phyloP scores from a whole-genome alignment of 1,139 yeast genomes.

The Pichia kudriavzevii region DNA sequence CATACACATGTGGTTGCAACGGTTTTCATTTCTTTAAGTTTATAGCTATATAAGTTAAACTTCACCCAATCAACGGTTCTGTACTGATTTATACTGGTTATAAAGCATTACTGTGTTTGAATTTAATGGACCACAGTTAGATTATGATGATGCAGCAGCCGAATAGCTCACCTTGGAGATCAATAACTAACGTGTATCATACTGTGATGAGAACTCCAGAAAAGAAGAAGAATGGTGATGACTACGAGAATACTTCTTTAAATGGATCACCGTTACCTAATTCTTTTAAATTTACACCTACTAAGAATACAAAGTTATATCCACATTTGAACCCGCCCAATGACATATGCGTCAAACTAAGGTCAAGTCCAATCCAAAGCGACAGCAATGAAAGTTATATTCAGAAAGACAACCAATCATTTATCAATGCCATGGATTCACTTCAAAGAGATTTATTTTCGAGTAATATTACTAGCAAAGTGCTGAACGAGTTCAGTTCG shows the following conservation, averaged over 20 bases:
- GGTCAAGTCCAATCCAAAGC: conserved; percentile 13
- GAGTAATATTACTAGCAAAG: conserved; percentile 26
- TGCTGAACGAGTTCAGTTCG: conserved; percentile 26
- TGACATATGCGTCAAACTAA: conserved; percentile 4
- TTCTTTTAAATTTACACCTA: conserved; percentile 25
- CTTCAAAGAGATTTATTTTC: conserved; percentile 25
- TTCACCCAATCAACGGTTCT: no score
- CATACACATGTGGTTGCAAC: no score
- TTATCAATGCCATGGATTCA: conserved; percentile 24
- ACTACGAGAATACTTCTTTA: neutral
- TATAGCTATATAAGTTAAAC: no score
- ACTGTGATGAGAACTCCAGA: conserved; percentile 10
- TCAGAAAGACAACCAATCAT: conserved; percentile 23
- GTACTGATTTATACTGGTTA: no score
- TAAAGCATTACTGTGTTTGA: no score
- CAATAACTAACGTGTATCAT: conserved; percentile 5
- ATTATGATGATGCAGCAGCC: conserved; percentile 2
- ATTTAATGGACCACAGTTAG: no score
- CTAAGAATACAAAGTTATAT: conserved; percentile 22
- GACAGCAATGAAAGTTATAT: conserved; percentile 23
- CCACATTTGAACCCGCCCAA: conserved; percentile 18
- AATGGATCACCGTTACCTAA: conserved; percentile 21
- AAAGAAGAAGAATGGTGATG: conserved; percentile 2
- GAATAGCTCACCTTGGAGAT: conserved; percentile 8
- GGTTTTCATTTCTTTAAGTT: no score